phyloP scores from a whole-genome alignment of 148 eudicot species.

The Heliosperma pusillum region DNA sequence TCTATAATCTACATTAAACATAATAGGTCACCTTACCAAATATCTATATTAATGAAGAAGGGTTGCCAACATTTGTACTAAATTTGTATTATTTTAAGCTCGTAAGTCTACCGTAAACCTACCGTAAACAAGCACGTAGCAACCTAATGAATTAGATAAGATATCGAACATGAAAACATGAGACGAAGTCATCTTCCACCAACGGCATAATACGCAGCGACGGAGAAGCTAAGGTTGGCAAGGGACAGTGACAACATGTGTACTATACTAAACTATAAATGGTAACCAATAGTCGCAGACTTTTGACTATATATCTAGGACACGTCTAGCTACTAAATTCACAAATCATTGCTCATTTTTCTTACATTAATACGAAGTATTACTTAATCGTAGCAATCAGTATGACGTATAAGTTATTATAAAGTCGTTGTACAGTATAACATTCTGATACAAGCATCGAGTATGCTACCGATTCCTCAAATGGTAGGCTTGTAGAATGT shows the following conservation, averaged over 20 bases:
- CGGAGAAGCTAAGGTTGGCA: constrained; percentile 1
- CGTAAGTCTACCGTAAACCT: constrained; percentile 4
- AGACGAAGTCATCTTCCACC: neutral
- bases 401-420: no score
- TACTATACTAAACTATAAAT: neutral
- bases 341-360: neutral
- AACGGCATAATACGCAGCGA: neutral
- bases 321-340: neutral
- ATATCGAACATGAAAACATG: constrained; percentile 1
- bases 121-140: constrained; percentile 18
- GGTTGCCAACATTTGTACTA: constrained; percentile 1
- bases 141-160: constrained; percentile 14
- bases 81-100: neutral
- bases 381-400: no score
- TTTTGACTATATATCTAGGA: constrained; percentile 9
- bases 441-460: no score
- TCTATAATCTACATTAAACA: constrained; percentile 15
- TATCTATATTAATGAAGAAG: constrained; percentile 1
- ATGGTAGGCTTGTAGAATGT: no score
- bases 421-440: no score
- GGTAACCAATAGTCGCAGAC: constrained; percentile 2
- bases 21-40: constrained; percentile 4
- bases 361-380: neutral
- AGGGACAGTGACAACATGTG: neutral
- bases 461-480: neutral